phyloP scores from a whole-genome alignment of 2,329 filamentous ascomycete genomes.

The Xylaria sp. region DNA sequence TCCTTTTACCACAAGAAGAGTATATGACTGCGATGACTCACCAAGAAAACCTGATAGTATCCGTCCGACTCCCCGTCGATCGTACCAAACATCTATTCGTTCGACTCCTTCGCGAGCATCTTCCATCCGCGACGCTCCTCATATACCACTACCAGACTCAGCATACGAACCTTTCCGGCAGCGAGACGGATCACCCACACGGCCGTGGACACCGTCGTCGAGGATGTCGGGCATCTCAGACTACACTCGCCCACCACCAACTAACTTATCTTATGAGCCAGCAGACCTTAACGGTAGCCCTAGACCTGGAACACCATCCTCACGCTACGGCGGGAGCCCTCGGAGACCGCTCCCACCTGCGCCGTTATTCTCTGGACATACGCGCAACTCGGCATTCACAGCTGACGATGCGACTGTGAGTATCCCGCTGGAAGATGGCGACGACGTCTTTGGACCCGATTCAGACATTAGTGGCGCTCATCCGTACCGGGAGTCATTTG shows the following conservation, averaged over 20 bases:
- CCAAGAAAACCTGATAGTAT: constrained; percentile 57
- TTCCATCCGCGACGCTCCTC: constrained; percentile 67
- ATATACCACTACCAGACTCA: constrained; percentile 71
- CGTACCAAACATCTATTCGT: constrained; percentile 65
- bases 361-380: constrained; percentile 77
- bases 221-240: constrained; percentile 64
- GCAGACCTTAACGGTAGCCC: constrained; percentile 90
- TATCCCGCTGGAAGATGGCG: constrained; percentile 74
- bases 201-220: constrained; percentile 67
- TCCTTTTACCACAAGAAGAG: constrained; percentile 31
- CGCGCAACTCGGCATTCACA: constrained; percentile 62
- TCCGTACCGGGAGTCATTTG: constrained; percentile 69
- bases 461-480: constrained; percentile 66
- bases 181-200: constrained; percentile 63
- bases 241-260: constrained; percentile 76
- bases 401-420: constrained; percentile 76
- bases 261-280: constrained; percentile 81
- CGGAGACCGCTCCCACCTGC: constrained; percentile 88
- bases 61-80: constrained; percentile 55
- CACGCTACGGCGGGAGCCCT: constrained; percentile 87
- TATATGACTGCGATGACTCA: constrained; percentile 54
- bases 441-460: constrained; percentile 79
- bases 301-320: constrained; percentile 89
- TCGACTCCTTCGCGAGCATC: constrained; percentile 58
- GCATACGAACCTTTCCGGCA: constrained; percentile 70